Conservation (phyloP, 305 asterid species). For the Salvia sclarea region DNA sequence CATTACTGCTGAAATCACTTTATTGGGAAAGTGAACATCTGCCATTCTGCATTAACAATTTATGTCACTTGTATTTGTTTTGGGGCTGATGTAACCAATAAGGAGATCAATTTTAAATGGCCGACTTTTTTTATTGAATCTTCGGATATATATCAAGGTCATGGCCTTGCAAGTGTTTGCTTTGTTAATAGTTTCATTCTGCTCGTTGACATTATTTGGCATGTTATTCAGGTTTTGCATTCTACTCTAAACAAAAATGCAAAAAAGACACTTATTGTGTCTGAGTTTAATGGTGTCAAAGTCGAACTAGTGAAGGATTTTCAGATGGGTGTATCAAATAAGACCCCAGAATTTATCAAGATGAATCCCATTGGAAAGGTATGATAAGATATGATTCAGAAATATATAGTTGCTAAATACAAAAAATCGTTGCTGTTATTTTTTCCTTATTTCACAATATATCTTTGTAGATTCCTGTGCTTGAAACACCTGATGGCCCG, state of each 20-base stretch:
- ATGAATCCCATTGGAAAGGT: constrained; percentile 96
- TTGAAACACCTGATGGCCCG: constrained; percentile 88
- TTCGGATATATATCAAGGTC: background rate
- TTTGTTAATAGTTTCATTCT: background rate
- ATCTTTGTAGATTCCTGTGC: constrained; percentile 69
- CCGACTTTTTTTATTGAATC: background rate
- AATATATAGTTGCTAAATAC: background rate
- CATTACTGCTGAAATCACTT: background rate
- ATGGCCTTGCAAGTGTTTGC: background rate
- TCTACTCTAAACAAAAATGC: constrained; percentile 57
- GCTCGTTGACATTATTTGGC: background rate
- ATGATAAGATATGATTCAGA: background rate
- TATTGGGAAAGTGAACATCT: background rate
- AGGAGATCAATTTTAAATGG: background rate
- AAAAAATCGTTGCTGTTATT: background rate
- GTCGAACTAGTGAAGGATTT: constrained; percentile 58
- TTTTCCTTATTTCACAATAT: constrained; percentile 12
- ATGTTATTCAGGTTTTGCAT: constrained; percentile 59
- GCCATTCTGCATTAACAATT: background rate
- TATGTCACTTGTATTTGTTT: background rate
- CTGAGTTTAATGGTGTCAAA: constrained; percentile 63
- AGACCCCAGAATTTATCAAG: constrained; percentile 79
- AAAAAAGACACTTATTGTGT: constrained; percentile 66
- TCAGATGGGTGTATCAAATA: constrained; percentile 80
- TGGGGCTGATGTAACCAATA: background rate